Conservation (phyloP, 1,284 basidiomycete species). For the Tremellales sp. region DNA sequence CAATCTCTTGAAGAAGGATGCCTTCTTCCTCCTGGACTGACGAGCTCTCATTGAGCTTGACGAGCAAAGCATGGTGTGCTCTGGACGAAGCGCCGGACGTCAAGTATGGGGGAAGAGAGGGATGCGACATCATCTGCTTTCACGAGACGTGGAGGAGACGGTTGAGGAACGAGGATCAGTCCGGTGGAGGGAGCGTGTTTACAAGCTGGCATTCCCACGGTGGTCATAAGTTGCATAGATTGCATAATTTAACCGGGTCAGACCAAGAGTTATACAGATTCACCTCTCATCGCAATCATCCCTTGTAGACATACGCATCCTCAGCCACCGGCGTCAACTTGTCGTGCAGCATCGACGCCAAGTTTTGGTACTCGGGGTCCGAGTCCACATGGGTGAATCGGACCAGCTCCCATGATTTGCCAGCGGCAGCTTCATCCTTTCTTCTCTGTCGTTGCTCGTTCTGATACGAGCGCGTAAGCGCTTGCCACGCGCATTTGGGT, state of each 20-base stretch:
- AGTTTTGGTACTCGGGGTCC: conserved; percentile 65
- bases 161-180: background rate
- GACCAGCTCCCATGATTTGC: conserved; percentile 69
- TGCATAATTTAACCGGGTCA: no score
- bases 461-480: conserved; percentile 49
- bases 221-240: no score
- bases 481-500: conserved; percentile 1
- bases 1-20: conserved; percentile 22
- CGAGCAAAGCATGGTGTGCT: conserved; percentile 40
- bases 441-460: conserved; percentile 88
- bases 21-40: conserved; percentile 31
- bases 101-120: conserved; percentile 36
- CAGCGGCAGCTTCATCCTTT: conserved; percentile 72
- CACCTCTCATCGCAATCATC: background rate
- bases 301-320: conserved; percentile 46
- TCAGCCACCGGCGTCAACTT: conserved; percentile 47
- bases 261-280: background rate
- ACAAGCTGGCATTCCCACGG: no score
- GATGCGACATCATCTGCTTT: background rate
- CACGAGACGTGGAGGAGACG: background rate
- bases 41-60: conserved; percentile 26
- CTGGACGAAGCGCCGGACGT: conserved; percentile 41
- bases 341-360: conserved; percentile 40
- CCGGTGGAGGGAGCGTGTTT: no score
- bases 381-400: conserved; percentile 67